These are phyloP conservation scores for Salvia sclarea DNA, from an alignment of 305 asterid genomes.

Conservation along the genomic window DNA sequence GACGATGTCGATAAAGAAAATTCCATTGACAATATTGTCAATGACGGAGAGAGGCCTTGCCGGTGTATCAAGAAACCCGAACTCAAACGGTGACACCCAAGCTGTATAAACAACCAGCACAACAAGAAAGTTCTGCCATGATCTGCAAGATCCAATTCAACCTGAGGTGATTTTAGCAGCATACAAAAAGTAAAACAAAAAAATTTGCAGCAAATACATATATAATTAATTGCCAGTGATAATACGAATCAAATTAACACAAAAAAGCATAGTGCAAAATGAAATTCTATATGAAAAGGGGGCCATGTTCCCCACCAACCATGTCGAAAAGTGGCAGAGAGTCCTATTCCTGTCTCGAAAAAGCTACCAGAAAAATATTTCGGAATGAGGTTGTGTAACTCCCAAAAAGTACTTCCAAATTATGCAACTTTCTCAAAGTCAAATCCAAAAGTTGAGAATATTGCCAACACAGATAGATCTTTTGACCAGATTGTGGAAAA, in stretches of 20 bases:
- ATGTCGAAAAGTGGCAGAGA: constrained; percentile 4
- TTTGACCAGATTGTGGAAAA: constrained; percentile 6
- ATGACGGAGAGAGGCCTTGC: constrained; percentile 42
- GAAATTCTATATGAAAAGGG: constrained; percentile 2
- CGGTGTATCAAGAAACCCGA: constrained; percentile 65
- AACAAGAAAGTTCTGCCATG: constrained; percentile 71
- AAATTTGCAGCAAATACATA: constrained; percentile 5
- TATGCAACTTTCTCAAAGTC: constrained; percentile 9
- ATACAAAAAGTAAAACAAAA: background rate
- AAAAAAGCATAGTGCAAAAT: background rate
- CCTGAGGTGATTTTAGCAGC: constrained; percentile 30
- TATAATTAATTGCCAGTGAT: background rate
- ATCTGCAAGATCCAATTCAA: constrained; percentile 51
- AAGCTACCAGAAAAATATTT: background rate
- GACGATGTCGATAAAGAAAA: constrained; percentile 73
- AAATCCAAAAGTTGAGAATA: constrained; percentile 8
- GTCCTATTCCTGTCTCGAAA: background rate
- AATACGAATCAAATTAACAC: background rate
- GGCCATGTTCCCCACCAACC: constrained; percentile 14
- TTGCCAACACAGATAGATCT: constrained; percentile 13
- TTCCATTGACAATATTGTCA: constrained; percentile 78
- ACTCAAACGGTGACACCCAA: constrained; percentile 92
- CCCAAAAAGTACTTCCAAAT: constrained; percentile 5
- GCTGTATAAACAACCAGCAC: constrained; percentile 78
- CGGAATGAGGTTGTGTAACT: constrained; percentile 18